Base-by-base conservation (phyloP, 768 basidiomycete species). In the Lyophyllum semitale region DNA sequence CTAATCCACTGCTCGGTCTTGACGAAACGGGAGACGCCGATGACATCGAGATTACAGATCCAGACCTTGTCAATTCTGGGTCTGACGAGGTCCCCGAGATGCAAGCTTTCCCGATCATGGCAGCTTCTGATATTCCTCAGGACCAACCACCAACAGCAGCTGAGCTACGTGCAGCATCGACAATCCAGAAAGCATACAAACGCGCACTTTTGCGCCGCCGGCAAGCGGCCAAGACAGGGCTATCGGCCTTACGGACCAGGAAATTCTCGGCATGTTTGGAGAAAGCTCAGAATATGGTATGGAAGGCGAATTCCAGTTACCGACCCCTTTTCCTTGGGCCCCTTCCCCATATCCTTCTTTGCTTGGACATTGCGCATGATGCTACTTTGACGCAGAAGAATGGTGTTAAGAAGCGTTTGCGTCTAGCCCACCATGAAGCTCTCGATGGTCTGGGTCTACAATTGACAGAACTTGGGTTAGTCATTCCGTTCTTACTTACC, bases 311-410 rank as follows among this genome's bases (percentile, higher is more conserved):
- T 6, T 30, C 53, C 5, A 55, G 51, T 17, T 80, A 83, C 54
- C 70, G 68, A 13, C 51, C 63, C 0, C 63, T 77, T 13, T 79
- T 75, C 59, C 62, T 70, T 7, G 71, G 72, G 1, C 70, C 71
- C 38, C 64, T 82, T 8, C 76, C 79, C 1, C 74, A 71, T 48
- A 58, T 81, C 26, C 63, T 79, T 2, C 57, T 76, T 2, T 78
- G 73, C 56, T 67, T 82, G 26, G 74, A 81, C 44, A 50, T 63
- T n/a, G 61, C 66, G 20, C 62, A 71, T 11, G 33, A 60, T 1
- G 25, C 65, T 18, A 58, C 70, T 8, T 37, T 63, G 35, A 46
- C 61, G 17, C 57, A 63, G 47, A 79, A 79, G 64, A 54, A 18
- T 6, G 59, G 62, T 20, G 61, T 64, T 2, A 79, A 73, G 49